Base-by-base conservation (phyloP, 2,329 filamentous ascomycete species). In the Penicillium concentricum region DNA sequence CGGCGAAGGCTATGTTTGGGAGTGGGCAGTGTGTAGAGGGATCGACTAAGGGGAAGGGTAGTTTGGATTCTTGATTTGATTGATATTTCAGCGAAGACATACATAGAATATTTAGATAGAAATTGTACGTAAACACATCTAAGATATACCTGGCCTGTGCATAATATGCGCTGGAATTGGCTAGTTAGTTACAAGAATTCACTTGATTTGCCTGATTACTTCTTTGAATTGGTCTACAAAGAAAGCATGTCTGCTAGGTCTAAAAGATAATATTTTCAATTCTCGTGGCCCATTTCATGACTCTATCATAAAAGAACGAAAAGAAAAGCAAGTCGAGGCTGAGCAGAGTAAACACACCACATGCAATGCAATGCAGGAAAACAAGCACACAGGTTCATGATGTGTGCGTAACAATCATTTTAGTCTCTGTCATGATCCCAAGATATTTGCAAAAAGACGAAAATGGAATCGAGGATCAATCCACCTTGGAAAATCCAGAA, bases 261-360 rank as follows among this genome's bases (percentile, higher is more conserved):
- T 52, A 39, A 41, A 24, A 24, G 32, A 54, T 55, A 56, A 37
- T 54, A 61, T 66, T 68, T 71, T 68, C 56, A 63, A 67, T 71
- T 72, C 53, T 69, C 67, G 61, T 72, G 64, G 67, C 66, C 64
- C 61, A 66, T 58, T 63, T 68, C 67, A 67, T 70, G 59, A 67
- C 53, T 72, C 63, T 71, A 72, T 72, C 65, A 71, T 68, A 60
- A 65, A 66, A 62, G 58, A 66, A 65, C 60, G 59, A 62, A 64
- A 66, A 62, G 56, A 56, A 67, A 65, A 65, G 59, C 59, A 65
- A 63, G 53, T 60, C 30, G 57, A 63, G 56, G 61, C 64, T 62
- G 63, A 61, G 62, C 68, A 72, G 67, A 71, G 62, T 54, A 64
- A 65, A 65, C 52, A 64, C 56, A 61, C 60, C 62, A 61, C 61